Evolutionary conservation across 1,284 basidiomycete genomes (phyloP), one percentile per base, ranked within the genome.

Genomic region (Sporisorium graminicola): DNA sequence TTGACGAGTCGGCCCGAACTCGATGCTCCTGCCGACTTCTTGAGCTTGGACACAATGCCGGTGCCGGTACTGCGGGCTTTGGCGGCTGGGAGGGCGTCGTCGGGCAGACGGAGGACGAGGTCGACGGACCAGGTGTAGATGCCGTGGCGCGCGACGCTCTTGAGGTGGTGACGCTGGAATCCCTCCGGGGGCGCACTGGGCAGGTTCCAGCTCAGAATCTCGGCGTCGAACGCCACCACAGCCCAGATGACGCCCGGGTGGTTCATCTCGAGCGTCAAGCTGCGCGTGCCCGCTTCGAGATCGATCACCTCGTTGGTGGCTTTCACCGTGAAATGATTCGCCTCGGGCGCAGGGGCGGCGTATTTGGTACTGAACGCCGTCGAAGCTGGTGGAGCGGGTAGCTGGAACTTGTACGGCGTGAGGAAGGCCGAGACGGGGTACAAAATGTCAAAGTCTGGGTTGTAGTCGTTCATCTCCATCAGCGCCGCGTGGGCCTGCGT

Each of bases 171-270:
- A 8, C 94, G 89, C n/a, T 89, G 88, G 68, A 91, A 90, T 51
- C 87, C 87, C 8, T 65, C 55, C 18, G 83, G 82, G 10, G 80
- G 77, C 0, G 93, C 92, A 63, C 65, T 67, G 20, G 86, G 85
- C 5, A 88, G 77, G 66, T 86, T 92, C 96, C 96, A 98, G 60
- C 90, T 87, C 18, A 95, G 86, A 8, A 99, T 93, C 71, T 97
- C 92, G 0, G 94, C 95, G 60, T 95, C 92, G 81, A 99, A 98
- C 0, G 94, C 93, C 58, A 99, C 89, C 1, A 93, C 94, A 90
- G 83, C 92, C 94, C 94, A 95, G 68, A 95, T 95, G 33, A 95
- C 86, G 12, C 91, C 92, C 2, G 93, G 93, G 87, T 98, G 95
- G 49, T 90, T 87, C 49, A 98, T 89, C 49, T 89, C 87, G 33